Evolutionary conservation across 805 yeast species (phyloP).

Genomic region (Candida chilensis): DNA sequence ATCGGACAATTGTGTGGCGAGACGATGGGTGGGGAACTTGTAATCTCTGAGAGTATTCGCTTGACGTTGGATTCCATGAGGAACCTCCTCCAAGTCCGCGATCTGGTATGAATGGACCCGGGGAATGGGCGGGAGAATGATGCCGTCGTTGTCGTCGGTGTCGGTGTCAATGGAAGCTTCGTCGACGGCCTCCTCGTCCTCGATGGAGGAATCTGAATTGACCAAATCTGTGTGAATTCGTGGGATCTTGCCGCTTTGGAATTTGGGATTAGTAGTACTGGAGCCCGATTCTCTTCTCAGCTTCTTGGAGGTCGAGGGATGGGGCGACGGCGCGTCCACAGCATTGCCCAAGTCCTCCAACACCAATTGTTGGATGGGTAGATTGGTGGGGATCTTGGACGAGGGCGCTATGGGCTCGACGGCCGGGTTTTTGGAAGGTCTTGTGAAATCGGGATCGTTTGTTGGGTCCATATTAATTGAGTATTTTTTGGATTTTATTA

Average conservation of each 20-base stretch:
- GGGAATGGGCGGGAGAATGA: slow-evolving; percentile 14
- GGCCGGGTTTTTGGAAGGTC: slow-evolving; percentile 63
- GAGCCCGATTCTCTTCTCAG: slow-evolving; percentile 2
- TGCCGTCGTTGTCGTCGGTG: not conserved
- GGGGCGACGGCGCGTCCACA: slow-evolving; percentile 67
- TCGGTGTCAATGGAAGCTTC: slow-evolving; percentile 3
- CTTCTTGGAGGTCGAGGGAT: slow-evolving; percentile 17
- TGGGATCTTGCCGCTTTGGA: slow-evolving; percentile 27
- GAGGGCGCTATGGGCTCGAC: slow-evolving; percentile 60
- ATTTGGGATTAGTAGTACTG: slow-evolving; percentile 11
- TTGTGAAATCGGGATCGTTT: slow-evolving; percentile 81
- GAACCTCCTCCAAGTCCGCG: slow-evolving; percentile 95
- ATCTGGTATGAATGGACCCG: slow-evolving; percentile 51
- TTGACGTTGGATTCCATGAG: slow-evolving; percentile 87
- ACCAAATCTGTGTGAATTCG: slow-evolving; percentile 47
- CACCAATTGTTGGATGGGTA: slow-evolving; percentile 72
- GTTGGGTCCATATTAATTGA: slow-evolving; percentile 93
- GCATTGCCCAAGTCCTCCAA: slow-evolving; percentile 66
- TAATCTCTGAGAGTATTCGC: slow-evolving; percentile 64
- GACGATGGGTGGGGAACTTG: slow-evolving; percentile 80
- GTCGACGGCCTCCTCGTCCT: slow-evolving; percentile 21
- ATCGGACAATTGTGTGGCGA: slow-evolving; percentile 61
- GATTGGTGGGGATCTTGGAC: slow-evolving; percentile 59
- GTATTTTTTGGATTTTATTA: too few relatives aligned
- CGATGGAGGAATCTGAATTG: slow-evolving; percentile 31